Conservation (phyloP, 73 alveolate species). For the Paramecium primaurelia region DNA sequence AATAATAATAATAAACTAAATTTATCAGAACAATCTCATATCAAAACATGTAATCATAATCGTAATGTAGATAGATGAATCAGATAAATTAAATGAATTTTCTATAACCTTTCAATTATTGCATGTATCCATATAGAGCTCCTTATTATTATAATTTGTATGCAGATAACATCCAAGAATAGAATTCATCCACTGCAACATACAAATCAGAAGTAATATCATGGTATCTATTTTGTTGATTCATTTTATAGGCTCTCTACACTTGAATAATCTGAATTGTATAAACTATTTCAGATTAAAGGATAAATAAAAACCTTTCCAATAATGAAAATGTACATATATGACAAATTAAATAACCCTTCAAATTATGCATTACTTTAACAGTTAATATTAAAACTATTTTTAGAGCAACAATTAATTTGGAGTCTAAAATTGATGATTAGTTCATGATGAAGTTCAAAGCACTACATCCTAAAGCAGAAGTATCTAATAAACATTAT, state of each 20-base stretch:
- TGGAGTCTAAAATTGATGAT: background rate
- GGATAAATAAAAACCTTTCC: slow-evolving; percentile 12
- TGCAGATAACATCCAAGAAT: background rate
- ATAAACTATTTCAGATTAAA: background rate
- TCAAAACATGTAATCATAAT: background rate
- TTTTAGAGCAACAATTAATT: background rate
- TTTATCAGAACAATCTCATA: background rate
- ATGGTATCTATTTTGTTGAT: background rate
- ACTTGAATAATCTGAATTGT: slow-evolving; percentile 2
- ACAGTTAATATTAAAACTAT: background rate
- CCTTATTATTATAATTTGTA: background rate
- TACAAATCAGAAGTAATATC: background rate
- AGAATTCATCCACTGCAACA: background rate
- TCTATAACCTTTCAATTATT: background rate
- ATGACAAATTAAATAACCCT: background rate
- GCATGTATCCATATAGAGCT: background rate
- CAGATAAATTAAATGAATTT: slow-evolving; percentile 4
- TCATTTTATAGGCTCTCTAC: background rate
- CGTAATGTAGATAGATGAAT: background rate
- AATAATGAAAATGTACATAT: background rate
- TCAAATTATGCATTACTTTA: background rate
- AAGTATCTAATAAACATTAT: background rate
- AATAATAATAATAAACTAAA: background rate
- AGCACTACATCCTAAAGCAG: background rate
- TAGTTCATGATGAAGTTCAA: background rate